Conservation (phyloP, 768 basidiomycete genomes). For the Chalciporus chontae region DNA sequence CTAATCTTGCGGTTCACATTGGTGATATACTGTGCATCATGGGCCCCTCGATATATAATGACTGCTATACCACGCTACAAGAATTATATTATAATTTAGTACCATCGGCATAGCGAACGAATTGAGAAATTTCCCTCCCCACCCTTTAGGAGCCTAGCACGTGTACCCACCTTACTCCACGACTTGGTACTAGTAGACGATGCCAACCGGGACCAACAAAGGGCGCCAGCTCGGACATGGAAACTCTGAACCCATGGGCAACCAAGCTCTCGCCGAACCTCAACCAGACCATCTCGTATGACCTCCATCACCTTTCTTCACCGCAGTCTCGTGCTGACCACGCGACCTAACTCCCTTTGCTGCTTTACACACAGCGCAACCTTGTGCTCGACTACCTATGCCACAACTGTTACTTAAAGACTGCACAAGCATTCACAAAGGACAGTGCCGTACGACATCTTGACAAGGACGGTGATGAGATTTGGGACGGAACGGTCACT, state of each 20-base stretch:
- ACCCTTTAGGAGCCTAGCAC: slow-evolving; percentile 7
- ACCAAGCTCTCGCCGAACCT: slow-evolving; percentile 28
- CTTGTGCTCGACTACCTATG: slow-evolving; percentile 76
- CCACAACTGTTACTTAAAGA: slow-evolving; percentile 68
- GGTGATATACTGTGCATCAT: slow-evolving; percentile 3
- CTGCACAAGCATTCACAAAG: slow-evolving; percentile 63
- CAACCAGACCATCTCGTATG: slow-evolving; percentile 46
- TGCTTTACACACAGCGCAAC: slow-evolving; percentile 42
- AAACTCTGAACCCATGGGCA: slow-evolving; percentile 9
- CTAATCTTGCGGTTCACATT: not conserved
- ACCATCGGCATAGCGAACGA: not conserved
- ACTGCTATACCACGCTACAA: not conserved
- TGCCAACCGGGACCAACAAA: slow-evolving; percentile 19
- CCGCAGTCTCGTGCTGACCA: not conserved
- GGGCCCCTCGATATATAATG: not conserved
- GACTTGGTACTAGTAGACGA: slow-evolving; percentile 13
- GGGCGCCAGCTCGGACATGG: slow-evolving; percentile 11
- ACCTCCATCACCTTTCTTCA: not conserved
- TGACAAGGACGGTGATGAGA: slow-evolving; percentile 70
- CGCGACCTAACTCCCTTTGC: not conserved
- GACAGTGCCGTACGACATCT: slow-evolving; percentile 61
- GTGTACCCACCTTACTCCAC: slow-evolving; percentile 6
- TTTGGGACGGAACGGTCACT: slow-evolving; percentile 27
- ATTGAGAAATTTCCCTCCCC: too few species aligned
- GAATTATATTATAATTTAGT: not conserved